Evolutionary conservation across 108 stramenopile species (phyloP), one percentile per base, ranked within the genome.

Genomic region (Fistulifera pelliculosa): DNA sequence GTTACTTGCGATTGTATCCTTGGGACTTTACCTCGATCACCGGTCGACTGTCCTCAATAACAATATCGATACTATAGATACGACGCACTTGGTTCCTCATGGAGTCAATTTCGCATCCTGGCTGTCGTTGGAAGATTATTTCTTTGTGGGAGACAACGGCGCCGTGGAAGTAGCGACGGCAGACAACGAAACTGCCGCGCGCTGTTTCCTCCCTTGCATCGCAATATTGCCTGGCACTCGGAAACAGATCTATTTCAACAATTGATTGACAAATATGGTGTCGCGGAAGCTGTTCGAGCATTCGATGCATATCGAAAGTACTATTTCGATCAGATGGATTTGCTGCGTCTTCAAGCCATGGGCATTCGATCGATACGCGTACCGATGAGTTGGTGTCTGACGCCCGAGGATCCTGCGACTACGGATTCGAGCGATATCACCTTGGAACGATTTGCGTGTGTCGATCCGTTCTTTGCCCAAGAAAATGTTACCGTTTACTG

Each of bases 71-170:
- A n/a, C n/a, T n/a, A n/a, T n/a, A n/a, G n/a, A n/a, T n/a, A 35
- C 31, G 8, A 3, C 3, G 31, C 31, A 35, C 8, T 6, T 3
- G 8, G 31, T 80, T 49, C 79, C 80, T 11, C 44, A 64, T 17
- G 80, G 86, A 25, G 81, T 87, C 54, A 87, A 87, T 54, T 57
- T 84, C 1, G 82, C 71, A 0, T 74, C 72, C 23, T 84, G 87
- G 86, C 61, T 88, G 39, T 68, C 77, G n/a, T 71, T 88, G 59
- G 87, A 88, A 56, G 85, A 87, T 55, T 87, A 80, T 58, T 83
- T 87, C 52, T 87, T 79, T 58, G 81, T 75, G 0, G 81, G 81
- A 10, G 1, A 47, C 23, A 53, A 77, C 43, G 74, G 76, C 5
- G 74, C 81, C 0, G 75, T 83, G 16, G 81, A 87, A 61, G 81